Percentiles rank a stretch among this genome's conserved stretches.
phyloP scores from a whole-genome alignment of 208 protist genomes.

The Acanthamoeba sp. region DNA sequence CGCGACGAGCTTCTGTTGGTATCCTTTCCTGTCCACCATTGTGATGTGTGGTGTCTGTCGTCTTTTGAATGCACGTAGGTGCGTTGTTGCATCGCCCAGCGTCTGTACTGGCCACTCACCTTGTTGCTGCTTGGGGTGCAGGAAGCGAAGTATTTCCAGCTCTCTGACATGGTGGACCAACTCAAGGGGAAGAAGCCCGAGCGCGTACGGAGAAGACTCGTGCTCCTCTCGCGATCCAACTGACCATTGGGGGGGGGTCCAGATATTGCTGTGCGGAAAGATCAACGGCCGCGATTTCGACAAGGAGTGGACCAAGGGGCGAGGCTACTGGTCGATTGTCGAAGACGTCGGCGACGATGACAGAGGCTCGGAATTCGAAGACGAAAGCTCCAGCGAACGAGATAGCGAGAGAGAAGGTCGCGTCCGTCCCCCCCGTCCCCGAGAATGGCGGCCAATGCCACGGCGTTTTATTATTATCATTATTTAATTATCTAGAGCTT shows the following conservation, averaged over 20 bases:
- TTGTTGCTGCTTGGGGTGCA: too few species aligned
- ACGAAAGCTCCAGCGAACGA: constrained; percentile 20
- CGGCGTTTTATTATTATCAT: not conserved
- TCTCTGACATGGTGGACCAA: constrained; percentile 11
- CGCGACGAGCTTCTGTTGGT: not conserved
- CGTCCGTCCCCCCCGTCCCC: not conserved
- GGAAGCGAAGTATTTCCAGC: constrained; percentile 34
- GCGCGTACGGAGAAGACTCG: too few species aligned
- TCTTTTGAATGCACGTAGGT: too few species aligned
- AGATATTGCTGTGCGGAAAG: constrained; percentile 1
- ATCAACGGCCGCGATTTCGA: constrained; percentile 3
- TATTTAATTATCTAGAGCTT: too few species aligned
- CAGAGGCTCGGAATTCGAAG: not conserved
- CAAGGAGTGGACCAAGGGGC: constrained; percentile 5
- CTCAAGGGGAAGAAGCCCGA: constrained; percentile 21
- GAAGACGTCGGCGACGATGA: not conserved
- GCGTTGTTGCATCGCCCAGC: too few species aligned
- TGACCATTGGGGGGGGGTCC: not conserved
- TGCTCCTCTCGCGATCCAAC: not conserved
- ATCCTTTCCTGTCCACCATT: not conserved
- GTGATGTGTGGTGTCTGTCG: too few species aligned
- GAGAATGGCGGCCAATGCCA: not conserved
- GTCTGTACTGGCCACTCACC: too few species aligned
- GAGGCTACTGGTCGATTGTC: constrained; percentile 1
- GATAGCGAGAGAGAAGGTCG: constrained; percentile 14